Conservation (phyloP, 176 grass and related monocot species). For the Oryza nivara region DNA sequence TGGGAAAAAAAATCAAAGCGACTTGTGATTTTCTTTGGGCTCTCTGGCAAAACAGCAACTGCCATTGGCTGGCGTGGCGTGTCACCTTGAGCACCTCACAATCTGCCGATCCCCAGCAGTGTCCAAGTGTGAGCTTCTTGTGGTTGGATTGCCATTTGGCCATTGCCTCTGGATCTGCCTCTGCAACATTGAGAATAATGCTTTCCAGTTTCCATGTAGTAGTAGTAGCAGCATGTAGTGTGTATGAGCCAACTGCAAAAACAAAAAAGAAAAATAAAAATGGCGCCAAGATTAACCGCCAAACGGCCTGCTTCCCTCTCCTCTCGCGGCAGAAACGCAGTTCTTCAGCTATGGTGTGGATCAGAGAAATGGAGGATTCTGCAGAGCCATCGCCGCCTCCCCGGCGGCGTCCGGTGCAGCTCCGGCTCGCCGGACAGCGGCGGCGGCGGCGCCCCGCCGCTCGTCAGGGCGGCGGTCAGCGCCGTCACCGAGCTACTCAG, state of each 20-base stretch:
- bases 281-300: conserved; percentile 34
- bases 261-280: background rate
- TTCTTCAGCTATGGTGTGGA: too few relatives aligned
- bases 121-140: too few relatives aligned
- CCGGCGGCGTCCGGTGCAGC: conserved; percentile 3
- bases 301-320: background rate
- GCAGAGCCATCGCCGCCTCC: conserved; percentile 2
- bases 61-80: background rate
- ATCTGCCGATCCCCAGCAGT: background rate
- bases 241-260: background rate
- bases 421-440: background rate
- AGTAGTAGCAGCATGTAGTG: too few relatives aligned
- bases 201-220: too few relatives aligned
- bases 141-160: too few relatives aligned
- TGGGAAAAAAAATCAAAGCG: too few relatives aligned
- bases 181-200: too few relatives aligned
- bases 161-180: too few relatives aligned
- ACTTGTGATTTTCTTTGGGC: background rate
- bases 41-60: too few relatives aligned
- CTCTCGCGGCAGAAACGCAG: background rate
- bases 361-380: background rate
- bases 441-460: conserved; percentile 1
- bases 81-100: conserved; percentile 32
- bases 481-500: conserved; percentile 74
- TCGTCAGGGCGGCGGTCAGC: conserved; percentile 47